A percentile compares a stretch with the other conserved stretches of the same genome.
Evolutionary conservation across 2,329 filamentous ascomycete genomes (phyloP).

Genomic region (Escovopsis sp.): DNA sequence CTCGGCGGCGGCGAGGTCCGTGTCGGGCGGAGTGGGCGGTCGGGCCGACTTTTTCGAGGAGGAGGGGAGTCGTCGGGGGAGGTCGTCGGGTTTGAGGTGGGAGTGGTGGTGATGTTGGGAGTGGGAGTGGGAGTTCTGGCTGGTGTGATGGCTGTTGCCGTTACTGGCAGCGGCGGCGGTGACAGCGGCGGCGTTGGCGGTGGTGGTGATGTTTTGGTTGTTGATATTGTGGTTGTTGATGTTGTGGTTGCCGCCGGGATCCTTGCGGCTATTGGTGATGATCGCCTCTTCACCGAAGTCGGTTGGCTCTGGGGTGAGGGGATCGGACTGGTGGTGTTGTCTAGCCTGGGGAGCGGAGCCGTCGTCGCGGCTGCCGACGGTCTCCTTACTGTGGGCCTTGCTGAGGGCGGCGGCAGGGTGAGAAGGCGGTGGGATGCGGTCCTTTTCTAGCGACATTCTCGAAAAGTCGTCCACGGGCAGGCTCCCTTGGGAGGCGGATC

Average conservation of each 20-base stretch:
- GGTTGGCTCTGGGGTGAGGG: constrained; percentile 55
- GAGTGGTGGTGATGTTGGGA: constrained; percentile 20
- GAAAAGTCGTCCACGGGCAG: constrained; percentile 27
- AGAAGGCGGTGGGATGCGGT: constrained; percentile 46
- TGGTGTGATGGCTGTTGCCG: too few relatives aligned
- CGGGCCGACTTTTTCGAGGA: constrained; percentile 27
- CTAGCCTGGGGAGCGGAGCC: constrained; percentile 15
- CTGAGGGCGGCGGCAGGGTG: constrained; percentile 56
- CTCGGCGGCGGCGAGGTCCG: constrained; percentile 37
- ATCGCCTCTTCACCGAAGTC: constrained; percentile 39
- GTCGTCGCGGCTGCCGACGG: constrained; percentile 48
- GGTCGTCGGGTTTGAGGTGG: constrained; percentile 33
- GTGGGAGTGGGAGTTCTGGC: constrained; percentile 23
- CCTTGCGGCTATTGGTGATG: too few relatives aligned
- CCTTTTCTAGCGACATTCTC: constrained; percentile 21
- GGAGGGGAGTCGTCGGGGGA: constrained; percentile 21
- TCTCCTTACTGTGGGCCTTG: constrained; percentile 85
- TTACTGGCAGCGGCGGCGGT: too few relatives aligned
- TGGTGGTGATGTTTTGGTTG: too few relatives aligned
- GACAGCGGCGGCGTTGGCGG: too few relatives aligned
- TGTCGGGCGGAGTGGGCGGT: constrained; percentile 49
- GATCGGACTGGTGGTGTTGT: constrained; percentile 18
- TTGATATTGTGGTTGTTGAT: too few relatives aligned
- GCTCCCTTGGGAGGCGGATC: constrained; percentile 25
- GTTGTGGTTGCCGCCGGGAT: too few relatives aligned